Base-by-base conservation (phyloP, 83 land plant genomes). In the Picea mariana region DNA sequence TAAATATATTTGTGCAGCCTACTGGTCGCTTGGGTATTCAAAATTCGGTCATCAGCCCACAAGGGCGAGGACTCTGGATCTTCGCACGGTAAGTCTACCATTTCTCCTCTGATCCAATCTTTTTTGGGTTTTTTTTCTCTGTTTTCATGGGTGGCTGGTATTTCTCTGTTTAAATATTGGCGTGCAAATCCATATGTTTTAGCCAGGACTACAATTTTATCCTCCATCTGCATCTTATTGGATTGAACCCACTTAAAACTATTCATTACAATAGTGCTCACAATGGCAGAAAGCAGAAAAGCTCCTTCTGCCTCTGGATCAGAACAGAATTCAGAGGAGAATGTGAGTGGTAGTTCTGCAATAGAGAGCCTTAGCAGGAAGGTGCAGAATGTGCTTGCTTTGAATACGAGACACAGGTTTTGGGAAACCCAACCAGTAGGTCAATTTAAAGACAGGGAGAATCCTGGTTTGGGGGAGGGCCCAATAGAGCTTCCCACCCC, bases 401-500 rank as follows among this genome's bases (percentile, higher is more conserved):
- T 66, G 17, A 81, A 82, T 72, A 85, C 78, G 40, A 44, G 86
- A 49, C 88, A 87, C 61, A 23, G 12, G 67, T 87, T 87, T 65
- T 87, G 88, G 88, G 88, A 84, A 61, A 87, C 87, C 26, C 88
- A 87, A 44, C 88, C 88, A 18, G 88, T 87, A 38, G 84, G 88
- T 40, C 84, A 87, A 62, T 87, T 80, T 82, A 60, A 80, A 68
- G 89, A 88, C 27, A 80, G 75, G 62, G 89, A 64, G 65, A 71
- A 78, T 24, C 27, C 24, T 9, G 69, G 34, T 34, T 40, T 77
- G 75, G 82, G 77, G 5, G 89, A 85, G 69, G 89, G 89, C 73
- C 82, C 88, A 34, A 88, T 88, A 63, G 89, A 82, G 72, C 69
- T 71, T 6, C 66, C 85, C 18, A 75, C 75, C 60, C 40, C 64